These are phyloP conservation scores for Diaporthe vaccinii DNA, from an alignment of 2,329 filamentous ascomycete genomes.

Conservation along the genomic window DNA sequence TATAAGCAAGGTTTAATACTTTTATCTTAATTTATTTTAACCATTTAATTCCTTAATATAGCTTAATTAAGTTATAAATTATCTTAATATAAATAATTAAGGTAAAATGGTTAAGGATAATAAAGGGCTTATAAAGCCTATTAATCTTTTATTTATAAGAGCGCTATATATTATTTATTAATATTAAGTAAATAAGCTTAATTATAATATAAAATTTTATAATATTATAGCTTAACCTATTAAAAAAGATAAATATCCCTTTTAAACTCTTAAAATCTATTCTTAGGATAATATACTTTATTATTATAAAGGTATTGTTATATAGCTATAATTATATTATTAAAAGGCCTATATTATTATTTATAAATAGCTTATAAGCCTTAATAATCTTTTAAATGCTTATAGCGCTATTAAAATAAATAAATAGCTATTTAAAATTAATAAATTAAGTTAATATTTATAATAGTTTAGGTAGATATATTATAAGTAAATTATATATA, in stretches of 20 bases:
- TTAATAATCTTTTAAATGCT: neutral
- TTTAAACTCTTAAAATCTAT: neutral
- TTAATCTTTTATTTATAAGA: neutral
- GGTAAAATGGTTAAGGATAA: neutral
- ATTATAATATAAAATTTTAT: neutral
- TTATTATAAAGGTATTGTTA: neutral
- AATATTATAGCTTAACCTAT: neutral
- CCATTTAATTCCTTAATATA: neutral
- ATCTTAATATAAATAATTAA: neutral
- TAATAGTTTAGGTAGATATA: too few species aligned
- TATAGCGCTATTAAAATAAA: neutral
- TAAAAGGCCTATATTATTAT: neutral
- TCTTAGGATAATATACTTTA: neutral
- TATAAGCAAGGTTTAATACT: neutral
- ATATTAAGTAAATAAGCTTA: neutral
- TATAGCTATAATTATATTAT: neutral
- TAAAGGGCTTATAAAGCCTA: neutral
- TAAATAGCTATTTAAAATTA: too few species aligned
- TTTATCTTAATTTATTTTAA: neutral
- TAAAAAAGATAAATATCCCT: neutral
- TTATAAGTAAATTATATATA: too few species aligned
- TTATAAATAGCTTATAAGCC: neutral
- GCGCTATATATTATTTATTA: neutral
- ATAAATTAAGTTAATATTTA: too few species aligned
- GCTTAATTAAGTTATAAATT: neutral